These are phyloP conservation scores for Alternaria sp. DNA, from an alignment of 2,329 filamentous ascomycete species.

Conservation along the genomic window DNA sequence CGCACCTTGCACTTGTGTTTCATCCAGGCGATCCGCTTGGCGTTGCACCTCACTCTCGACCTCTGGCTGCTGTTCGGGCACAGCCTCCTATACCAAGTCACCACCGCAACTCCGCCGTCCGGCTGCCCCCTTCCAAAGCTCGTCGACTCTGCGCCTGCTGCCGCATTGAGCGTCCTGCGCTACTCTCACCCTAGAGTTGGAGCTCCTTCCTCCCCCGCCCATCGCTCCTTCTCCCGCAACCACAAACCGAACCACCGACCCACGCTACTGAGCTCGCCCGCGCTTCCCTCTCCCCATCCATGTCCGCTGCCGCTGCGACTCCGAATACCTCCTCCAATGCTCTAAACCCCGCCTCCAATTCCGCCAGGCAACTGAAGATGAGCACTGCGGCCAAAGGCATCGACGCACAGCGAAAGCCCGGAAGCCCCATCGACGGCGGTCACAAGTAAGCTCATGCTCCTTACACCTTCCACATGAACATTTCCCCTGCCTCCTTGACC, in stretches of 20 bases:
- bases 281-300: slow-evolving; percentile 34
- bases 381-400: slow-evolving; percentile 60
- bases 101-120: slow-evolving; percentile 32
- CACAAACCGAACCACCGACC: slow-evolving; percentile 16
- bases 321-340: slow-evolving; percentile 47
- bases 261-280: slow-evolving; percentile 25
- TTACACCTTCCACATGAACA: neutral
- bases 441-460: slow-evolving; percentile 59
- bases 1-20: slow-evolving; percentile 29
- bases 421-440: slow-evolving; percentile 63
- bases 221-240: slow-evolving; percentile 27
- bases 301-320: slow-evolving; percentile 46
- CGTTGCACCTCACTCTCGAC: slow-evolving; percentile 28
- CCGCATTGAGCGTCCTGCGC: slow-evolving; percentile 40
- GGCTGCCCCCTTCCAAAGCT: slow-evolving; percentile 23
- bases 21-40: slow-evolving; percentile 35
- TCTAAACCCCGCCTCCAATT: slow-evolving; percentile 46
- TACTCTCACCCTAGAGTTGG: slow-evolving; percentile 27
- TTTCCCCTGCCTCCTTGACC: neutral
- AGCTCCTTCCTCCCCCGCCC: slow-evolving; percentile 26
- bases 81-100: slow-evolving; percentile 29
- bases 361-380: slow-evolving; percentile 59
- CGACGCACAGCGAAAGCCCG: slow-evolving; percentile 64
- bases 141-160: slow-evolving; percentile 19
- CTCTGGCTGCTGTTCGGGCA: slow-evolving; percentile 30